Conservation (phyloP, 2,329 filamentous ascomycete genomes). For the Monilinia laxa region DNA sequence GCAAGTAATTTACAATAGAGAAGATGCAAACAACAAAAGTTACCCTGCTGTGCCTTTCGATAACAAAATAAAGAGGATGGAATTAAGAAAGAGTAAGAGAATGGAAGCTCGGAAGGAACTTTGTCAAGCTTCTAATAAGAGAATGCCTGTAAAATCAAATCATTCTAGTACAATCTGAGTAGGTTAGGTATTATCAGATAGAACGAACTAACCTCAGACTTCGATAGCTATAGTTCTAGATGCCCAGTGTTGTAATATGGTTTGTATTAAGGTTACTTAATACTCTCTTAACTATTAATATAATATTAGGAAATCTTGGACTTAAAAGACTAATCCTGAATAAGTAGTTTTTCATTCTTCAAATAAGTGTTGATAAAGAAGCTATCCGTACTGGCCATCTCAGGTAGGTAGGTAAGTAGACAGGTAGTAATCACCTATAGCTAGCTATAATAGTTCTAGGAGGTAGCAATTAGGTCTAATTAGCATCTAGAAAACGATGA, state of each 20-base stretch:
- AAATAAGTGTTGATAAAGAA: not conserved
- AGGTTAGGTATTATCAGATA: too few relatives aligned
- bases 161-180: too few relatives aligned
- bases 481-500: not conserved
- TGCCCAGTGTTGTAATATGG: too few relatives aligned
- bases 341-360: not conserved
- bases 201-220: too few relatives aligned
- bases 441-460: too few relatives aligned
- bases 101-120: not conserved
- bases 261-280: not conserved
- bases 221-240: too few relatives aligned
- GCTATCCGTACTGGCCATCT: too few relatives aligned
- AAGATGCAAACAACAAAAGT: conserved; percentile 1
- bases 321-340: not conserved
- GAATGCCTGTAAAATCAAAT: not conserved
- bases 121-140: not conserved
- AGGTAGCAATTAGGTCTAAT: not conserved
- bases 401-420: too few relatives aligned
- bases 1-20: not conserved
- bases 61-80: conserved; percentile 3
- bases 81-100: too few relatives aligned
- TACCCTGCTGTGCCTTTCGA: conserved; percentile 1
- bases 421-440: too few relatives aligned
- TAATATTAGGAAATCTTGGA: not conserved
- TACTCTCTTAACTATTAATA: too few relatives aligned